Base-by-base conservation (phyloP, 768 basidiomycete genomes). In the Mycena polygramma region DNA sequence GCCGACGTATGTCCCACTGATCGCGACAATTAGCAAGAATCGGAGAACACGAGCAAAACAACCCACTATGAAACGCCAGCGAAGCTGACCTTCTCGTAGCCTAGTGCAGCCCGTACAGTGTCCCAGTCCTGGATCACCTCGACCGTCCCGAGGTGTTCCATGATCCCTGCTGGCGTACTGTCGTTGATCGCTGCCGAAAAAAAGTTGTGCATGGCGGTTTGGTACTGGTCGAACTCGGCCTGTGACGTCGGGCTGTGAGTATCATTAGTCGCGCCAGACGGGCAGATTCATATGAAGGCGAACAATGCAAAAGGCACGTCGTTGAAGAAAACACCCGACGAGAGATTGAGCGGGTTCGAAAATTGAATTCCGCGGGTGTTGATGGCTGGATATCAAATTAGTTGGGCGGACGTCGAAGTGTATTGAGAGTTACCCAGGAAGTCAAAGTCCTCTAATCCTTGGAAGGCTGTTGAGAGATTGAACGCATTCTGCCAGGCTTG, bases 281-380 rank as follows among this genome's bases (percentile, higher is more conserved):
- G n/a, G n/a, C n/a, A n/a, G n/a, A n/a, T n/a, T n/a, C n/a, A n/a
- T n/a, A n/a, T n/a, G n/a, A n/a, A n/a, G n/a, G n/a, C n/a, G n/a
- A n/a, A 66, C 71, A 68, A 73, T 13, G 67, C 51, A 30, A 61
- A 72, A 5, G 73, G 43, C 1, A 73, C 14, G 43, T 71, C 26
- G 30, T 69, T 69, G 63, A 69, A 71, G 62, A 68, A 59, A 22
- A 45, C 66, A 7, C 68, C 57, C 20, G 70, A 57, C n/a, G 71
- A n/a, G 43, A 69, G 69, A n/a, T 75, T 75, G 20, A 75, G 57
- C 11, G 72, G 69, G 39, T 69, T 73, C 19, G 74, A 75, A 20
- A 65, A 69, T 36, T 64, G 63, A 1, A 73, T 57, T 1, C 74
- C 74, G n/a, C 74, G 74, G 2, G 61, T 63, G 63, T 75, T 72